Percentiles rank a stretch among this genome's conserved stretches.
These are phyloP conservation scores for Epicoccum sorghinum DNA, from an alignment of 2,329 filamentous ascomycete species.

Conservation along the genomic window DNA sequence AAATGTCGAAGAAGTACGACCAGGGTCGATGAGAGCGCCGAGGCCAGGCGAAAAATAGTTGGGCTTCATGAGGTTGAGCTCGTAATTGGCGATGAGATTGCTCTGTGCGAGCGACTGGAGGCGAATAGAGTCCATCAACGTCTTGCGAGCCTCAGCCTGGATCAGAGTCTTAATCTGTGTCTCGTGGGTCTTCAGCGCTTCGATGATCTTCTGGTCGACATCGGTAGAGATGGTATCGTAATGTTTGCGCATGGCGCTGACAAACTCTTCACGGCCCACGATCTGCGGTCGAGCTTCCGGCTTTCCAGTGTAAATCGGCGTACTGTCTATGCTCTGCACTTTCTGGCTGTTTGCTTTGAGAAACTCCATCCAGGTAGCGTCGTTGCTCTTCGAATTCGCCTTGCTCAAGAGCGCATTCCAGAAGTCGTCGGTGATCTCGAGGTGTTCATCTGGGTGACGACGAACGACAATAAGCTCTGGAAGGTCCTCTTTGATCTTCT, in stretches of 20 bases:
- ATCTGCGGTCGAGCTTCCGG: conserved; percentile 18
- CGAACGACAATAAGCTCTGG: conserved; percentile 65
- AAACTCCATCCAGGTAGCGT: conserved; percentile 60
- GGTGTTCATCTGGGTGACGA: conserved; percentile 58
- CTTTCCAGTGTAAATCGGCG: conserved; percentile 6
- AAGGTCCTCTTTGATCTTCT: conserved; percentile 45
- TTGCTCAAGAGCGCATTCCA: conserved; percentile 67
- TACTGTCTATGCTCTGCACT: conserved; percentile 35
- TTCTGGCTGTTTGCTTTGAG: conserved; percentile 57
- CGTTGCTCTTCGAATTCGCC: conserved; percentile 55
- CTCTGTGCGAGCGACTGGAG: conserved; percentile 40
- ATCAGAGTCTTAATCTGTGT: conserved; percentile 25
- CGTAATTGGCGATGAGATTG: conserved; percentile 40
- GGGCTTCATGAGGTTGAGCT: conserved; percentile 52
- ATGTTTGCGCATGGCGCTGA: conserved; percentile 41
- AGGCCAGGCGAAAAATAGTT: conserved; percentile 75
- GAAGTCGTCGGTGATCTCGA: conserved; percentile 65
- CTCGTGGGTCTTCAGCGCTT: conserved; percentile 24
- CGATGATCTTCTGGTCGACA: conserved; percentile 34
- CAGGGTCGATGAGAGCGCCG: conserved; percentile 69
- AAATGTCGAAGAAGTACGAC: conserved; percentile 62
- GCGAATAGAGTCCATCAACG: conserved; percentile 39
- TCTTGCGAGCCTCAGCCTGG: conserved; percentile 35
- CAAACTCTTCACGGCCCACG: conserved; percentile 58
- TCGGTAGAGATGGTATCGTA: conserved; percentile 27